Base-by-base conservation (phyloP, 176 grass and related monocot species). In the Echinochloa phyllopogon region DNA sequence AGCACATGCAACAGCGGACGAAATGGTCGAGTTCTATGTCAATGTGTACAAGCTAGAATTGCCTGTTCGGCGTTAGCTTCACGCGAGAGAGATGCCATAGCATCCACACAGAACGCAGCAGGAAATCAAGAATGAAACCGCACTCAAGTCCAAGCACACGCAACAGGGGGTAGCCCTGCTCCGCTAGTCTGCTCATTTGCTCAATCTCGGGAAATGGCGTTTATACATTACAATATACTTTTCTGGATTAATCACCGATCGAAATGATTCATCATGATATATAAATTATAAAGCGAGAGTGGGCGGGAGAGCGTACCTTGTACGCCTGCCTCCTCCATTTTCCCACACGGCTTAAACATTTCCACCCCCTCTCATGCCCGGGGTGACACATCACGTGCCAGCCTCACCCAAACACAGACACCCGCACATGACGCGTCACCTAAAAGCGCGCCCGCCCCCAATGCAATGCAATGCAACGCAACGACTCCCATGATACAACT, bases 311-410 rank as follows among this genome's bases (percentile, higher is more conserved):
- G 89, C 85, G 85, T 57, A 84, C 71, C 50, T 87, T 91, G 69
- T 76, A 87, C 85, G 89, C 85, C 62, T 87, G 76, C 89, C 89
- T 91, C 89, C 89, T 91, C 89, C 85, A 84, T 87, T 87, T 84
- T 87, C 89, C 89, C 89, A 84, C 89, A 53, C 37, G 12, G 85
- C 85, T 75, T 84, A 11, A 15, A 18, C 52, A 36, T 18, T 16
- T 10, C 18, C 24, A 23, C 16, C 53, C 20, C 10, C 56, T 24
- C 36, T 18, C 11, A 6, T 3, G 42, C 69, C 6, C 21, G 15
- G 47, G 64, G 27, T 20, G 44, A 36, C 43, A 24, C 58, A 78
- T 37, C 61, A 80, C 62, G 51, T 52, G 70, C 44, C 70, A 50
- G 18, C 69, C 65, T 65, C 76, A 50, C 57, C 1, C 24, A 3